Evolutionary conservation across 495 filamentous ascomycete species (phyloP).

Genomic region (Talaromyces nanjingensis): DNA sequence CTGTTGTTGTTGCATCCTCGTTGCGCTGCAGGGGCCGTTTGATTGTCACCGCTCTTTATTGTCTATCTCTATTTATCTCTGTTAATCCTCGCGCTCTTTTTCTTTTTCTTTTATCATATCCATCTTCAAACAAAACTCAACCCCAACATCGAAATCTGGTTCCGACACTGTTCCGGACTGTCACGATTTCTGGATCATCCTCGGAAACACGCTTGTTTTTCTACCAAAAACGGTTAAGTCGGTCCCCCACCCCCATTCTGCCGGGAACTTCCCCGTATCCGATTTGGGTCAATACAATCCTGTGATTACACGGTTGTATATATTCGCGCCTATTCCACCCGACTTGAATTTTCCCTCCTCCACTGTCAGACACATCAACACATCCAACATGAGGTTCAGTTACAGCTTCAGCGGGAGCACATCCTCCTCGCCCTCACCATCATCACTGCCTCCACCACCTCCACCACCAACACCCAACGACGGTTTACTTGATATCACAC

Average conservation of each 20-base stretch:
- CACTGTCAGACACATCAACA: not conserved
- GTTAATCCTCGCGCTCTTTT: not conserved
- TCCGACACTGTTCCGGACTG: not conserved
- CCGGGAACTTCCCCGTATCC: not conserved
- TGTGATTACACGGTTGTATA: not conserved
- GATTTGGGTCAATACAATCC: not conserved
- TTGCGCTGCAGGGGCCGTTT: constrained; percentile 1
- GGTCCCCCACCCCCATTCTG: not conserved
- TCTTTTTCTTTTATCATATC: not conserved
- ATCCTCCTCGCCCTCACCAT: constrained; percentile 25
- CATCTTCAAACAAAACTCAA: not conserved
- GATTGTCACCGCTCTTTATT: constrained; percentile 6
- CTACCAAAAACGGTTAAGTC: not conserved
- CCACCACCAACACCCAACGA: constrained; percentile 34
- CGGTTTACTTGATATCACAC: constrained; percentile 36
- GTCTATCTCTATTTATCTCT: not conserved
- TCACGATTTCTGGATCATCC: not conserved
- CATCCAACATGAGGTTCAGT: constrained; percentile 21
- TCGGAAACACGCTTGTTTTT: not conserved
- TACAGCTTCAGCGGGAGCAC: constrained; percentile 29
- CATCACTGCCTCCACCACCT: constrained; percentile 27
- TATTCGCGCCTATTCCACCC: not conserved
- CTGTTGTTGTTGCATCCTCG: not conserved
- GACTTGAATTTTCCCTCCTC: not conserved
- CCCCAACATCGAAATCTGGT: not conserved